phyloP scores from a whole-genome alignment of 2,329 filamentous ascomycete genomes.

The Fusarium lateritium region DNA sequence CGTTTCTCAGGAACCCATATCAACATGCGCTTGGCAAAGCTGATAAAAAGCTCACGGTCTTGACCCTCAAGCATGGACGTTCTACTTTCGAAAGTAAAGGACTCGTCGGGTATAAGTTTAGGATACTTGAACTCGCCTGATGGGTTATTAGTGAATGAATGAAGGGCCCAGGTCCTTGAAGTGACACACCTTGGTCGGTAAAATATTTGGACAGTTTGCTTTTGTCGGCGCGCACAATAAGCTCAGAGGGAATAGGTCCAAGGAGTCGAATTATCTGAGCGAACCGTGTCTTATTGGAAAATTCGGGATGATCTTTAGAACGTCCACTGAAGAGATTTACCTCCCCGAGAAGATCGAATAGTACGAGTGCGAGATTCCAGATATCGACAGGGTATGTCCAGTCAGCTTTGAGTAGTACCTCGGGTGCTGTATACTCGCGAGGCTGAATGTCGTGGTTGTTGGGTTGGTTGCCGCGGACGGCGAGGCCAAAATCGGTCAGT shows the following conservation, averaged over 20 bases:
- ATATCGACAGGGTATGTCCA: constrained; percentile 54
- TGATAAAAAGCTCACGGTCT: constrained; percentile 47
- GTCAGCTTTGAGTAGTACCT: constrained; percentile 50
- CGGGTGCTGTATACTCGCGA: constrained; percentile 51
- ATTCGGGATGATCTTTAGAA: constrained; percentile 31
- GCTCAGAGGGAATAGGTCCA: constrained; percentile 47
- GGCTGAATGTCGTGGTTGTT: constrained; percentile 50
- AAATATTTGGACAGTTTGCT: constrained; percentile 39
- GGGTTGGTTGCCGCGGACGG: constrained; percentile 43
- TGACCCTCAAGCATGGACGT: constrained; percentile 44
- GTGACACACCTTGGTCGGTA: constrained; percentile 37
- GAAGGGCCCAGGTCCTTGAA: not conserved
- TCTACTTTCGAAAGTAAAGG: constrained; percentile 37
- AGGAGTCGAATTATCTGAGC: constrained; percentile 52
- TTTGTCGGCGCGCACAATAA: constrained; percentile 44
- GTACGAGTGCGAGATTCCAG: constrained; percentile 51
- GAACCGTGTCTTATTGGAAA: constrained; percentile 47
- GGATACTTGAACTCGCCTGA: constrained; percentile 42
- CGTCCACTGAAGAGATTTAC: constrained; percentile 47
- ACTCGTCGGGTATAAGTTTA: constrained; percentile 41
- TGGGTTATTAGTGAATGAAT: not conserved
- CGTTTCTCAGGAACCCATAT: constrained; percentile 51
- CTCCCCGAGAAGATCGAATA: constrained; percentile 52
- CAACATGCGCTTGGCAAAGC: constrained; percentile 51
- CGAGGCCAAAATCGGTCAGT: constrained; percentile 50